A percentile compares a stretch with the other conserved stretches of the same genome.
These are phyloP conservation scores for Rhododendron mucronatum DNA, from an alignment of 148 eudicot genomes.

Conservation along the genomic window DNA sequence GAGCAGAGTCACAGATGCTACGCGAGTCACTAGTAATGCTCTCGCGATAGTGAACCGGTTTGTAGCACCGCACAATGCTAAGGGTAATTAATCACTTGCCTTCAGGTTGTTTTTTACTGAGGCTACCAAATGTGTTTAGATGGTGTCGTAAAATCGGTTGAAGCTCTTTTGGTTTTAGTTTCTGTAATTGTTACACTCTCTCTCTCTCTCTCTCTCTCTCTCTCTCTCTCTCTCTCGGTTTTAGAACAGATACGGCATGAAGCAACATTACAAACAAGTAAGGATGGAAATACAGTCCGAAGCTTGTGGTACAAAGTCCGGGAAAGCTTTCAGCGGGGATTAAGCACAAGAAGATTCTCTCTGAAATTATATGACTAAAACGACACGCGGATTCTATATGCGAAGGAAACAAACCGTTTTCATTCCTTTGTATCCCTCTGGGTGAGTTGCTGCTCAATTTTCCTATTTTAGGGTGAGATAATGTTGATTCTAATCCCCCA, in stretches of 20 bases:
- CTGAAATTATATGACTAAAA: too few relatives aligned
- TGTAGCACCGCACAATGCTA: constrained; percentile 13
- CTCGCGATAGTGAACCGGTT: constrained; percentile 56
- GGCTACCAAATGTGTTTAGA: too few relatives aligned
- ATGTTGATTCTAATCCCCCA: not conserved
- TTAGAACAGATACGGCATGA: too few relatives aligned
- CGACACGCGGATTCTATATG: not conserved
- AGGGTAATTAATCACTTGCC: not conserved
- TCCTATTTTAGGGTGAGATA: not conserved
- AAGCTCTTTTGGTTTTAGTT: not conserved
- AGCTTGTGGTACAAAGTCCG: not conserved
- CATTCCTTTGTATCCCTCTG: not conserved
- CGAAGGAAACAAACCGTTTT: too few relatives aligned
- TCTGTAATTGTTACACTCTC: not conserved
- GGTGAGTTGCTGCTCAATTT: not conserved
- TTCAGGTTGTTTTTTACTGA: not conserved
- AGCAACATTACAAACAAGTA: too few relatives aligned
- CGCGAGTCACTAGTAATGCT: constrained; percentile 57
- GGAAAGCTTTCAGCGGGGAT: not conserved
- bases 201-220: not conserved
- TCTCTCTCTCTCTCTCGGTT: too few relatives aligned
- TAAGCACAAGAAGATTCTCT: not conserved
- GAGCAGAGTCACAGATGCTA: constrained; percentile 26
- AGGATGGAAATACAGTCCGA: too few relatives aligned
- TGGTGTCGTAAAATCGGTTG: not conserved